phyloP scores from a whole-genome alignment of 1,284 basidiomycete species.

The Cronartium quercuum region DNA sequence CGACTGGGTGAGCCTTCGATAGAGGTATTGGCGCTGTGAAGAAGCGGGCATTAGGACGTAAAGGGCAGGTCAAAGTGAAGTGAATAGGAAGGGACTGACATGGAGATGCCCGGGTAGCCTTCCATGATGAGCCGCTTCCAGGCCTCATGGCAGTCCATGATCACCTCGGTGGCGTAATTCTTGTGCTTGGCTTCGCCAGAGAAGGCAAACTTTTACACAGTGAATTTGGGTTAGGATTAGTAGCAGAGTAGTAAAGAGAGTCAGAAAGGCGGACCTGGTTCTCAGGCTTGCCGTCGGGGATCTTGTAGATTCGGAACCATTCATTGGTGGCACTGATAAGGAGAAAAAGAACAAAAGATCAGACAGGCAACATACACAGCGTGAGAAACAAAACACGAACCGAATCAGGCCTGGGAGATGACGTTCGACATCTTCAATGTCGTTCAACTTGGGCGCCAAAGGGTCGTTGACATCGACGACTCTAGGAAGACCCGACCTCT shows the following conservation, averaged over 20 bases:
- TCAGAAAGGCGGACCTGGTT: not conserved
- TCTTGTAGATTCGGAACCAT: conserved; percentile 48
- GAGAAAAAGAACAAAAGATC: not conserved
- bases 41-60: conserved; percentile 45
- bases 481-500: not conserved
- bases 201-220: conserved; percentile 98
- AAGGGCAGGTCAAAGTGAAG: too few species aligned
- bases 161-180: conserved; percentile 97
- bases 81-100: conserved; percentile 55
- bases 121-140: conserved; percentile 91
- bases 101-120: conserved; percentile 62
- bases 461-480: conserved; percentile 97
- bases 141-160: conserved; percentile 97
- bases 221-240: too few species aligned
- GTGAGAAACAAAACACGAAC: not conserved
- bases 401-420: conserved; percentile 94
- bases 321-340: conserved; percentile 40
- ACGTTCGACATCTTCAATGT: conserved; percentile 98
- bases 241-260: conserved; percentile 42
- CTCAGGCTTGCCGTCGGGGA: conserved; percentile 94
- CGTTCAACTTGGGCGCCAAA: conserved; percentile 91
- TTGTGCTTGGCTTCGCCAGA: conserved; percentile 99
- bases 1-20: conserved; percentile 68
- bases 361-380: not conserved
- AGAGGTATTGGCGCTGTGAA: conserved; percentile 58